Evolutionary conservation across 2,329 filamentous ascomycete species (phyloP).

Genomic region (Bimuria novae-zelandiae): DNA sequence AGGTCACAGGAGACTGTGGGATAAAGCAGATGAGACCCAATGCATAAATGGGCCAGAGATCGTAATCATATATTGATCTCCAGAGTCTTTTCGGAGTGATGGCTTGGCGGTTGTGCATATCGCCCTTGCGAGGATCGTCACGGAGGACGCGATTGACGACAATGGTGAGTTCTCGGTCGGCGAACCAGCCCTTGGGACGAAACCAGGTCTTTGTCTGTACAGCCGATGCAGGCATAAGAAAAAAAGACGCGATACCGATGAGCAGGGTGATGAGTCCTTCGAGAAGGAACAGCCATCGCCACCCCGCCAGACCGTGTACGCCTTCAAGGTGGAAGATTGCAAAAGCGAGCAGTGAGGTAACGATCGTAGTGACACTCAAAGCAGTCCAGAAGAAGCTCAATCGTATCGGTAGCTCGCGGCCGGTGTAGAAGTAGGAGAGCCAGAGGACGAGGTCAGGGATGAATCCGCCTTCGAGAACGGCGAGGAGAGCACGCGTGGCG

Average conservation of each 20-base stretch:
- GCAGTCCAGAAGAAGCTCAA: constrained; percentile 68
- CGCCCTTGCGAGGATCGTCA: constrained; percentile 57
- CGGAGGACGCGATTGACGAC: constrained; percentile 65
- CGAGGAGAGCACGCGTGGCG: constrained; percentile 48
- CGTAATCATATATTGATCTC: constrained; percentile 20
- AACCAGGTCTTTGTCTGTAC: constrained; percentile 53
- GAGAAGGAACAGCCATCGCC: constrained; percentile 49
- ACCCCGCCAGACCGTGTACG: constrained; percentile 47
- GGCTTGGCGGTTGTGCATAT: constrained; percentile 61
- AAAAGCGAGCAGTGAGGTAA: constrained; percentile 52
- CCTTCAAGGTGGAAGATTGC: constrained; percentile 52
- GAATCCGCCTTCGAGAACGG: constrained; percentile 61
- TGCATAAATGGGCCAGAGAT: constrained; percentile 29
- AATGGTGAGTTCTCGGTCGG: constrained; percentile 66
- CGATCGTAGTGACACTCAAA: constrained; percentile 53
- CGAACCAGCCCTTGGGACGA: constrained; percentile 64
- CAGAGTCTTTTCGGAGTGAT: constrained; percentile 27
- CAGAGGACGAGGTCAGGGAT: constrained; percentile 64
- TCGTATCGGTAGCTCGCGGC: constrained; percentile 63
- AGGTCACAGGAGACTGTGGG: constrained; percentile 19
- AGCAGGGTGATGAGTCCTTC: constrained; percentile 10
- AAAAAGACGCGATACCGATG: constrained; percentile 24
- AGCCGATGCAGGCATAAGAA: constrained; percentile 52
- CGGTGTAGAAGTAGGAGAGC: constrained; percentile 73
- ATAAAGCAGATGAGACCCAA: constrained; percentile 33